A percentile compares a stretch with the other conserved stretches of the same genome.
Evolutionary conservation across 2,329 filamentous ascomycete genomes (phyloP).

Genomic region (Aspergillus versicolor): DNA sequence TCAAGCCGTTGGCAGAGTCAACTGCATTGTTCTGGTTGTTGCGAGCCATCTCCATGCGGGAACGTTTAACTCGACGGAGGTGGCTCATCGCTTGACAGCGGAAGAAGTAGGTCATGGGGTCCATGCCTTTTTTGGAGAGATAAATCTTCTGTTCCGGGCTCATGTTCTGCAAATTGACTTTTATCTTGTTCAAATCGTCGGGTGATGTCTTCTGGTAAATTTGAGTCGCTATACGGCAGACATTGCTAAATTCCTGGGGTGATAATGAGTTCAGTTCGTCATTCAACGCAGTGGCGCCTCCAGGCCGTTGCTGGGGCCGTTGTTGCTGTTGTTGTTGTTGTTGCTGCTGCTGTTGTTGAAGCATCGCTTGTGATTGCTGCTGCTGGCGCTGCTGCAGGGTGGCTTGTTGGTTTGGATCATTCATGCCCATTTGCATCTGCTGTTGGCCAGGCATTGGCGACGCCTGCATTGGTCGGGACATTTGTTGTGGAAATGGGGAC

Average conservation of each 20-base stretch:
- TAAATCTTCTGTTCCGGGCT: slow-evolving; percentile 49
- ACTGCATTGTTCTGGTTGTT: slow-evolving; percentile 26
- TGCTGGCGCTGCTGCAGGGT: slow-evolving; percentile 38
- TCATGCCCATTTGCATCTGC: slow-evolving; percentile 38
- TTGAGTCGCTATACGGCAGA: slow-evolving; percentile 48
- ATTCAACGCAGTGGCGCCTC: slow-evolving; percentile 25
- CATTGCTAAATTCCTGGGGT: slow-evolving; percentile 43
- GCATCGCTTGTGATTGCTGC: slow-evolving; percentile 19
- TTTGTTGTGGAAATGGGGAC: slow-evolving; percentile 50
- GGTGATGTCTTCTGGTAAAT: slow-evolving; percentile 46
- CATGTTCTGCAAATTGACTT: slow-evolving; percentile 46
- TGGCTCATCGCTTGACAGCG: slow-evolving; percentile 48
- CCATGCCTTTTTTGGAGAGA: slow-evolving; percentile 45
- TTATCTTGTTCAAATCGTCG: slow-evolving; percentile 50
- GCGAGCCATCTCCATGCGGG: slow-evolving; percentile 33
- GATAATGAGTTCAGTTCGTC: slow-evolving; percentile 40
- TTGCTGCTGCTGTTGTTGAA: slow-evolving; percentile 29
- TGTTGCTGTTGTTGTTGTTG: slow-evolving; percentile 26
- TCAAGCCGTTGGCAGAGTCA: slow-evolving; percentile 32
- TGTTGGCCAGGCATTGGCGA: slow-evolving; percentile 48
- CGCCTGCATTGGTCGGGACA: slow-evolving; percentile 52
- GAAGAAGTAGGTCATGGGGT: slow-evolving; percentile 53
- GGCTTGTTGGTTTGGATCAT: slow-evolving; percentile 31
- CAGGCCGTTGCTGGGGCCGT: slow-evolving; percentile 32
- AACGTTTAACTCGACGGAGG: slow-evolving; percentile 37